These are phyloP conservation scores for Penicillium desertorum DNA, from an alignment of 495 filamentous ascomycete species.

Conservation along the genomic window DNA sequence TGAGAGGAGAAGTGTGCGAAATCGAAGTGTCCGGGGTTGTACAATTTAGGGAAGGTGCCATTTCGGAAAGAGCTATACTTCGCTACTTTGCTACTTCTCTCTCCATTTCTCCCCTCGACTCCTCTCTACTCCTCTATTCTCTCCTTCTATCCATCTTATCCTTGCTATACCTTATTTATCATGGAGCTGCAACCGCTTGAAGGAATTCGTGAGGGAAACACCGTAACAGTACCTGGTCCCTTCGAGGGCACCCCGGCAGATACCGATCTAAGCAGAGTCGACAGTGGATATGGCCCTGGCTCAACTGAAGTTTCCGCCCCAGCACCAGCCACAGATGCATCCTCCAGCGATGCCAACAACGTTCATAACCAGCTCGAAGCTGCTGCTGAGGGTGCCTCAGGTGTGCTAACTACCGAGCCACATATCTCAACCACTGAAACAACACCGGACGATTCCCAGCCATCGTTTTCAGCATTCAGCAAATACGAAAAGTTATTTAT, in stretches of 20 bases:
- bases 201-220: background rate
- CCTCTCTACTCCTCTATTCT: background rate
- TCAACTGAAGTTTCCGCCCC: background rate
- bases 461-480: slow-evolving; percentile 53
- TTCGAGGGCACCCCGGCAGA: background rate
- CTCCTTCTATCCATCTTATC: background rate
- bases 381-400: background rate
- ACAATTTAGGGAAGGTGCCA: too few relatives aligned
- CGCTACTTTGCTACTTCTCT: background rate
- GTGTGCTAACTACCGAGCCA: background rate
- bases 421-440: slow-evolving; percentile 7
- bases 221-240: background rate
- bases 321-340: background rate
- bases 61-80: background rate
- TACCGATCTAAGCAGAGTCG: background rate
- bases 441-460: background rate
- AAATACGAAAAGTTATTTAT: slow-evolving; percentile 57
- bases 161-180: background rate
- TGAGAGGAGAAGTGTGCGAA: too few relatives aligned
- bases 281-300: background rate
- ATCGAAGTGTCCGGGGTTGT: too few relatives aligned
- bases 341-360: background rate
- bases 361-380: background rate
- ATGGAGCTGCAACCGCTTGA: slow-evolving; percentile 1
- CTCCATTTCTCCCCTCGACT: background rate